These are phyloP conservation scores for Trichoderma atroviride DNA, from an alignment of 2,329 filamentous ascomycete genomes.

Conservation along the genomic window DNA sequence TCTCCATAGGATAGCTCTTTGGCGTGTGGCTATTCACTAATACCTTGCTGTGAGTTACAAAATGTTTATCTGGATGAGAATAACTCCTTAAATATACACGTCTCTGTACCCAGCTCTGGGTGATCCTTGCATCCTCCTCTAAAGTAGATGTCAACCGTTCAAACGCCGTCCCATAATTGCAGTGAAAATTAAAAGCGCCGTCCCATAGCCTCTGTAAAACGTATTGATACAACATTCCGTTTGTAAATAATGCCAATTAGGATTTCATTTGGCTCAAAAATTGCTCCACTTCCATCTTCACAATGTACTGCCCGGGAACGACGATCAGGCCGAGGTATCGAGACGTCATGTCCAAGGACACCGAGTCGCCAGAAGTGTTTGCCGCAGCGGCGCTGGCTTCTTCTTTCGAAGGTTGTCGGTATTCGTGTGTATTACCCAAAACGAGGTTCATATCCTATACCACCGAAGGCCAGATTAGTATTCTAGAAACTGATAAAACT, in stretches of 20 bases:
- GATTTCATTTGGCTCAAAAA: slow-evolving; percentile 58
- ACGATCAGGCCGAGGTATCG: slow-evolving; percentile 89
- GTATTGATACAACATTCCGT: background rate
- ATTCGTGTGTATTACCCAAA: slow-evolving; percentile 83
- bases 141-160: background rate
- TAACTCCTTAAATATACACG: background rate
- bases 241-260: slow-evolving; percentile 9
- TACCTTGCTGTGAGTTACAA: slow-evolving; percentile 30
- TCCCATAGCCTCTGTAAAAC: background rate
- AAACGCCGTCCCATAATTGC: background rate
- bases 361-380: slow-evolving; percentile 42
- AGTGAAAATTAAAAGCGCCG: background rate
- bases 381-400: slow-evolving; percentile 45
- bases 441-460: slow-evolving; percentile 83
- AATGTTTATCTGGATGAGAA: slow-evolving; percentile 7
- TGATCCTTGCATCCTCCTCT: background rate
- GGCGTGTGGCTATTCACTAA: slow-evolving; percentile 37
- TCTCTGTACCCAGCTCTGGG: background rate
- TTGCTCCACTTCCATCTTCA: slow-evolving; percentile 86
- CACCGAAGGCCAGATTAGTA: background rate
- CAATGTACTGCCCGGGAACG: slow-evolving; percentile 82
- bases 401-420: slow-evolving; percentile 69
- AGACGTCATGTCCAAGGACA: slow-evolving; percentile 74
- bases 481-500: background rate
- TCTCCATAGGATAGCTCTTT: slow-evolving; percentile 33